Percentiles rank a stretch among this genome's conserved stretches.
These are phyloP conservation scores for Lipomyces yamanashiensis DNA, from an alignment of 805 yeast genomes.

Conservation along the genomic window DNA sequence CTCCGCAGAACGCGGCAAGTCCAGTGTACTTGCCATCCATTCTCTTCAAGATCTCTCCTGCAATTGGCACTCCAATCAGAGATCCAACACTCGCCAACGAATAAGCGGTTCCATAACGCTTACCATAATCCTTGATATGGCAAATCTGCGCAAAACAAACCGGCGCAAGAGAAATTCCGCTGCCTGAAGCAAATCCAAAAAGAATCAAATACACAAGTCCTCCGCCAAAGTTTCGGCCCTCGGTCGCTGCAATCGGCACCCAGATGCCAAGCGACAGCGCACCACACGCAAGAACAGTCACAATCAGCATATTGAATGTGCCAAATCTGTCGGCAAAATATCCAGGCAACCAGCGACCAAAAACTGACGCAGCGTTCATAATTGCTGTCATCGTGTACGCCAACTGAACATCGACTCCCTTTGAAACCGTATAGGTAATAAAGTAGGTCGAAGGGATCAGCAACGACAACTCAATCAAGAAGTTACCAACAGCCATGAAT, in stretches of 20 bases:
- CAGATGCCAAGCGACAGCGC: constrained; percentile 60
- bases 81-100: constrained; percentile 50
- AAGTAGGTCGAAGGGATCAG: constrained; percentile 44
- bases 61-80: constrained; percentile 48
- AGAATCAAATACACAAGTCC: constrained; percentile 58
- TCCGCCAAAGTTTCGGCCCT: constrained; percentile 50
- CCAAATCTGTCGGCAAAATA: constrained; percentile 60
- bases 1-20: constrained; percentile 43
- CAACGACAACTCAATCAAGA: constrained; percentile 42
- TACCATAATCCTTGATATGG: constrained; percentile 67
- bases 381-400: constrained; percentile 53
- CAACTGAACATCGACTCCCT: constrained; percentile 40
- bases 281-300: constrained; percentile 52
- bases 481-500: constrained; percentile 38
- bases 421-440: constrained; percentile 41
- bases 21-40: constrained; percentile 43
- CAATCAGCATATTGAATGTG: constrained; percentile 59
- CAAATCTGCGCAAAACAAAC: constrained; percentile 69
- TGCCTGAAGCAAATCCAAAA: constrained; percentile 65
- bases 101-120: constrained; percentile 68
- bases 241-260: constrained; percentile 57
- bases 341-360: constrained; percentile 63
- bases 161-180: constrained; percentile 67
- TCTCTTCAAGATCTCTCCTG: constrained; percentile 43
- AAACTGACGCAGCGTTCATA: constrained; percentile 54